These are phyloP conservation scores for Sporothrix pallida DNA, from an alignment of 2,329 filamentous ascomycete species.

Conservation along the genomic window DNA sequence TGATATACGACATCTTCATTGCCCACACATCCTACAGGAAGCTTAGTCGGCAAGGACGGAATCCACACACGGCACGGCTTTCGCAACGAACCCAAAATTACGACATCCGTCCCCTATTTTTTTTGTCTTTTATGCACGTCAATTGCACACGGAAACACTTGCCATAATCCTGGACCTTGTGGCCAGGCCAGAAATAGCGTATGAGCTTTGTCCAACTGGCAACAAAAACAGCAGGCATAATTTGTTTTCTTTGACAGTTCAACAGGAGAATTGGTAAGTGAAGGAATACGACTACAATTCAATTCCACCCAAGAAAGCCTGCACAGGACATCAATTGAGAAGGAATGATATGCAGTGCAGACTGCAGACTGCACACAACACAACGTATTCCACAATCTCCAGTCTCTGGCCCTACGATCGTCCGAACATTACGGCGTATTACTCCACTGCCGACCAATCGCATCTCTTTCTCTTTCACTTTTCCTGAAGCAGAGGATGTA, in stretches of 20 bases:
- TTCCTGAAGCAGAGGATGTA: no score
- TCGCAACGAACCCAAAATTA: slow-evolving; percentile 20
- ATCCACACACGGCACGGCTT: slow-evolving; percentile 4
- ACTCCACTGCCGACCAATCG: neutral
- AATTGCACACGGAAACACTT: neutral
- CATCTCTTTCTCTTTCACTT: neutral
- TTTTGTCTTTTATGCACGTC: neutral
- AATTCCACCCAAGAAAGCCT: neutral
- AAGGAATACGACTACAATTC: neutral
- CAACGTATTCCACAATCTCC: neutral
- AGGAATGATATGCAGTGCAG: neutral
- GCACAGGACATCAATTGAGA: neutral
- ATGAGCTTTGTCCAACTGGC: no score
- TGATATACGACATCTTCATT: neutral
- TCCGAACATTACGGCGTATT: slow-evolving; percentile 21
- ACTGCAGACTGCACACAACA: neutral
- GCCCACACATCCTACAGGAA: neutral
- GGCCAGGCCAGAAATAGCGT: neutral
- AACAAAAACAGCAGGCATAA: no score
- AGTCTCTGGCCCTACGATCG: neutral
- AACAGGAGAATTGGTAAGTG: neutral
- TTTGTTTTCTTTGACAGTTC: neutral
- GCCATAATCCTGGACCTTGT: neutral
- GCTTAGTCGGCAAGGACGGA: slow-evolving; percentile 6
- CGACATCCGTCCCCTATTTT: neutral